These are phyloP conservation scores for Colletotrichum godetiae DNA, from an alignment of 2,329 filamentous ascomycete genomes.

Conservation along the genomic window DNA sequence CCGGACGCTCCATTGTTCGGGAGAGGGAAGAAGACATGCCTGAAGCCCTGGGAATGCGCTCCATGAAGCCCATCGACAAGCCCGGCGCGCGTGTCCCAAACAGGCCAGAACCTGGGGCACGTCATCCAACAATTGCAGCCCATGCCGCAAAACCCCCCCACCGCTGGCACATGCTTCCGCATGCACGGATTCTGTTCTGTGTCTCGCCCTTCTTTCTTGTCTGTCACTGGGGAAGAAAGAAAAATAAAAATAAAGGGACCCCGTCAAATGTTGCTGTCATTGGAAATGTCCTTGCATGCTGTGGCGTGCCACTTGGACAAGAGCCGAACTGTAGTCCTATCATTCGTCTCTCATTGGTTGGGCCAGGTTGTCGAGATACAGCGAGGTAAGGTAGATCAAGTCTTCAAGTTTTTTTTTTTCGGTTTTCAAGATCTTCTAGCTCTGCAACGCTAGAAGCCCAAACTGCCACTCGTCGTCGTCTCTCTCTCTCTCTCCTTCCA, in stretches of 20 bases:
- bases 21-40: slow-evolving; percentile 20
- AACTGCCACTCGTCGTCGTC: not conserved
- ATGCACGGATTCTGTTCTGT: slow-evolving; percentile 6
- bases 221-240: slow-evolving; percentile 13
- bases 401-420: not conserved
- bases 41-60: slow-evolving; percentile 8
- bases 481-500: not conserved
- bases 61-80: slow-evolving; percentile 8
- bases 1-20: slow-evolving; percentile 13
- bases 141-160: slow-evolving; percentile 1
- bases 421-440: too few relatives aligned
- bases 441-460: not conserved
- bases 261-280: slow-evolving; percentile 23
- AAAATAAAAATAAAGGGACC: not conserved
- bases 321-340: slow-evolving; percentile 11
- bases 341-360: slow-evolving; percentile 21
- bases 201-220: not conserved
- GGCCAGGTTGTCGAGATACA: not conserved
- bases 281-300: slow-evolving; percentile 23
- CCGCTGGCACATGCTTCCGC: slow-evolving; percentile 33
- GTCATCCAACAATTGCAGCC: slow-evolving; percentile 31
- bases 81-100: slow-evolving; percentile 28
- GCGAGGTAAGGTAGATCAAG: not conserved
- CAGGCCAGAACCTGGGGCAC: slow-evolving; percentile 28
- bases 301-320: slow-evolving; percentile 11